These are phyloP conservation scores for Crithidia mellificae DNA, from an alignment of 208 protist genomes.

Conservation along the genomic window DNA sequence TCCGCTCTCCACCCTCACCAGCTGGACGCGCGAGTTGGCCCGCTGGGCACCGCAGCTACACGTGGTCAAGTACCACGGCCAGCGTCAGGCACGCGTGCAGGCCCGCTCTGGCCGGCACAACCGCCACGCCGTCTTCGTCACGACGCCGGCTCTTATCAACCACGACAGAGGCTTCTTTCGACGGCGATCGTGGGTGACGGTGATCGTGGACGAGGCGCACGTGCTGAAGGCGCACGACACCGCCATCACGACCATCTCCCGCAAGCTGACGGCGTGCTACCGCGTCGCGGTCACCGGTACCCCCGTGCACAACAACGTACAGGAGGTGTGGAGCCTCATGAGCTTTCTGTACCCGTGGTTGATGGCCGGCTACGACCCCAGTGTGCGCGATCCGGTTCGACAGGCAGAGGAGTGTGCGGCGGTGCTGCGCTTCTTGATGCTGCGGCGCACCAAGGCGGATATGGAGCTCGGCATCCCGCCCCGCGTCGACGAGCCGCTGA, in stretches of 20 bases:
- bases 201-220: conserved; percentile 97
- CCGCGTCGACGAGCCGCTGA: conserved; percentile 89
- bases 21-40: conserved; percentile 92
- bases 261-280: conserved; percentile 79
- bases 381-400: conserved; percentile 41
- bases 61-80: conserved; percentile 92
- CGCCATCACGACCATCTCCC: conserved; percentile 53
- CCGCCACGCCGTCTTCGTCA: conserved; percentile 93
- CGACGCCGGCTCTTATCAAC: conserved; percentile 94
- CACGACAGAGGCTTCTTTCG: conserved; percentile 81
- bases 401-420: conserved; percentile 65
- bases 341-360: conserved; percentile 93
- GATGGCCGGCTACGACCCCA: conserved; percentile 62
- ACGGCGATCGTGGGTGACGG: conserved; percentile 89
- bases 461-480: conserved; percentile 97
- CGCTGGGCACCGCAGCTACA: conserved; percentile 92
- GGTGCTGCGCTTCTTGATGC: conserved; percentile 89
- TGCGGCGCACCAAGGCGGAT: conserved; percentile 96
- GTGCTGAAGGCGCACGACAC: conserved; percentile 90
- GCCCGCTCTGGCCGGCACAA: conserved; percentile 40
- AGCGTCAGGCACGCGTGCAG: conserved; percentile 40
- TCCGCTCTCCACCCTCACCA: conserved; percentile 94
- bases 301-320: conserved; percentile 96
- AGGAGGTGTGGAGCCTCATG: conserved; percentile 96
- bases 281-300: conserved; percentile 93